Conservation (phyloP, 148 eudicot species). For the Fallopia convolvulus region DNA sequence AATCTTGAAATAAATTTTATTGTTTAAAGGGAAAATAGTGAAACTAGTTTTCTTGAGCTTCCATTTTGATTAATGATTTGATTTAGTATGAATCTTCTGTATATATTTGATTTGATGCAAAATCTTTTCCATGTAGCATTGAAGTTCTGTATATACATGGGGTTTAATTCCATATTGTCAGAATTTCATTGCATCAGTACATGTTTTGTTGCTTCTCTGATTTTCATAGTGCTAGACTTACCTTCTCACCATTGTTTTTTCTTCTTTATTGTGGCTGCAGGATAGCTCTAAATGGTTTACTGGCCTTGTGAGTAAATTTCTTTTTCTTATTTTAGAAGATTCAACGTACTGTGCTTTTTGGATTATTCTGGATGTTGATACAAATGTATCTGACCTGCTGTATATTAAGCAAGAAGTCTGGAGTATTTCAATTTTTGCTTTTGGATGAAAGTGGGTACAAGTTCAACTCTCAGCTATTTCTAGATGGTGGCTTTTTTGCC, state of each 20-base stretch:
- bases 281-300: constrained; percentile 43
- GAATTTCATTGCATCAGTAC: neutral
- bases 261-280: constrained; percentile 24
- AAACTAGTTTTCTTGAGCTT: neutral
- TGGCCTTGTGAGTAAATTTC: constrained; percentile 30
- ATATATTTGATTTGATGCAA: neutral
- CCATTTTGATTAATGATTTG: neutral
- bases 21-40: neutral
- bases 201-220: neutral
- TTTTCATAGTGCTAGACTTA: neutral
- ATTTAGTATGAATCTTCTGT: neutral
- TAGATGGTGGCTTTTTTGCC: neutral
- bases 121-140: neutral
- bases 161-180: neutral
- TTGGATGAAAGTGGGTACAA: neutral
- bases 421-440: neutral
- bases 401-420: neutral
- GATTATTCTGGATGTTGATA: neutral
- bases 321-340: neutral
- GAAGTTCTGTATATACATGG: neutral
- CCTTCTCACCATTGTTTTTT: neutral
- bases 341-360: neutral
- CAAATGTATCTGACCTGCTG: neutral
- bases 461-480: neutral
- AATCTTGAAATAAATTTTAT: neutral